Conservation (phyloP, 1,139 yeast genomes). For the Lipomyces yarrowii region DNA sequence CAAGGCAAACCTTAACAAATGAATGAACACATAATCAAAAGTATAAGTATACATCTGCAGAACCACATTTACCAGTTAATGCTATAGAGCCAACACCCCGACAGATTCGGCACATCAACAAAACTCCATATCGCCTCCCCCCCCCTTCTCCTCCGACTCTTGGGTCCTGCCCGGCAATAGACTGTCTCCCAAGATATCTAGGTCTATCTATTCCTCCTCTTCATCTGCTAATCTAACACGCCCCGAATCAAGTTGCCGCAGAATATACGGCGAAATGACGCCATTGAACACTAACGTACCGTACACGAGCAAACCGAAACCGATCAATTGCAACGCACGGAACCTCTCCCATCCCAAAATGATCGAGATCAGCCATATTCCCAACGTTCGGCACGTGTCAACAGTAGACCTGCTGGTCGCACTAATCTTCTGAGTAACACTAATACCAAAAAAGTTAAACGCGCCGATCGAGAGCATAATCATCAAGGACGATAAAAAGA, state of each 20-base stretch:
- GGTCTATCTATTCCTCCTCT: background rate
- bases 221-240: conserved; percentile 14
- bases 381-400: conserved; percentile 73
- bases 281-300: conserved; percentile 80
- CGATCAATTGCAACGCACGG: conserved; percentile 60
- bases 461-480: conserved; percentile 74
- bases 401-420: conserved; percentile 82
- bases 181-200: background rate
- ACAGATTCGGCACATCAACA: background rate
- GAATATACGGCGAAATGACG: conserved; percentile 47
- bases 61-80: background rate
- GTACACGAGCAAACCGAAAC: conserved; percentile 64
- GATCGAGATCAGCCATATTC: conserved; percentile 78
- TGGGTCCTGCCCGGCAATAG: background rate
- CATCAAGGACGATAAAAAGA: conserved; percentile 57
- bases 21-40: background rate
- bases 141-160: background rate
- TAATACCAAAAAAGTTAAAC: conserved; percentile 75
- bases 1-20: background rate
- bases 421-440: conserved; percentile 64
- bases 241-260: conserved; percentile 4
- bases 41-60: background rate
- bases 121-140: background rate
- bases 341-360: conserved; percentile 79
- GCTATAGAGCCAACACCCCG: too few species aligned